A percentile compares a stretch with the other conserved stretches of the same genome.
Evolutionary conservation across 768 basidiomycete species (phyloP).

Genomic region (Astraeus odoratus): DNA sequence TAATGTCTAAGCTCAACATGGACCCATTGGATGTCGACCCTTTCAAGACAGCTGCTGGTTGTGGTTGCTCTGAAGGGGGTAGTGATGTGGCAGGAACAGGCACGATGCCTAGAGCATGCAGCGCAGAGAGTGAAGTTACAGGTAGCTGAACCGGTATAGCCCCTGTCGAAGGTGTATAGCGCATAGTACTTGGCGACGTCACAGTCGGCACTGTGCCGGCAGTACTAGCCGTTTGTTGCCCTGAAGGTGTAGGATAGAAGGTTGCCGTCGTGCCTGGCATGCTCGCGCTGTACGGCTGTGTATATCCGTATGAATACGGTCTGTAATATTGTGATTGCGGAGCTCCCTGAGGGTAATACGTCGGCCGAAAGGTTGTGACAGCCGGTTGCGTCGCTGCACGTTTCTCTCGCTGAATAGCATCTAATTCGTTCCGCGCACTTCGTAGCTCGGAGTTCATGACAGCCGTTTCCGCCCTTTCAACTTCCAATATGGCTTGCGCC

Average conservation of each 20-base stretch:
- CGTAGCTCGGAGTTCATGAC: constrained; percentile 54
- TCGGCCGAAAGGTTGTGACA: constrained; percentile 34
- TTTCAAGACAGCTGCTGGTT: constrained; percentile 70
- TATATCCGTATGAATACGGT: constrained; percentile 57
- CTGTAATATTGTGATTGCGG: constrained; percentile 55
- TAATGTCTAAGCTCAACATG: constrained; percentile 72
- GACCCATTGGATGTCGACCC: constrained; percentile 66
- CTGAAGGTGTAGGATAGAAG: constrained; percentile 23
- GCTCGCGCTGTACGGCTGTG: constrained; percentile 42
- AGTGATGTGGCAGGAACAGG: constrained; percentile 56
- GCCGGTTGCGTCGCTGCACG: constrained; percentile 37
- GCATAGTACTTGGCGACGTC: constrained; percentile 24
- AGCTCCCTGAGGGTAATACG: constrained; percentile 25
- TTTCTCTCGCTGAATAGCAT: constrained; percentile 64
- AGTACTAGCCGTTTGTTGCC: constrained; percentile 20
- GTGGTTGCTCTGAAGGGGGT: constrained; percentile 47
- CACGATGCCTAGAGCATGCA: constrained; percentile 67
- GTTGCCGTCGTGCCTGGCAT: constrained; percentile 15
- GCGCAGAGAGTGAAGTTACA: constrained; percentile 45
- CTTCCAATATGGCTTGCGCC: constrained; percentile 57
- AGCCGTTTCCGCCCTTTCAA: constrained; percentile 57
- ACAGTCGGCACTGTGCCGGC: constrained; percentile 20
- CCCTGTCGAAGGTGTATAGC: constrained; percentile 24
- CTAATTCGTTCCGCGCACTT: constrained; percentile 54
- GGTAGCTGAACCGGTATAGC: constrained; percentile 66